Conservation (phyloP, 2,329 filamentous ascomycete genomes). For the Penicillium fuscoglaucum region DNA sequence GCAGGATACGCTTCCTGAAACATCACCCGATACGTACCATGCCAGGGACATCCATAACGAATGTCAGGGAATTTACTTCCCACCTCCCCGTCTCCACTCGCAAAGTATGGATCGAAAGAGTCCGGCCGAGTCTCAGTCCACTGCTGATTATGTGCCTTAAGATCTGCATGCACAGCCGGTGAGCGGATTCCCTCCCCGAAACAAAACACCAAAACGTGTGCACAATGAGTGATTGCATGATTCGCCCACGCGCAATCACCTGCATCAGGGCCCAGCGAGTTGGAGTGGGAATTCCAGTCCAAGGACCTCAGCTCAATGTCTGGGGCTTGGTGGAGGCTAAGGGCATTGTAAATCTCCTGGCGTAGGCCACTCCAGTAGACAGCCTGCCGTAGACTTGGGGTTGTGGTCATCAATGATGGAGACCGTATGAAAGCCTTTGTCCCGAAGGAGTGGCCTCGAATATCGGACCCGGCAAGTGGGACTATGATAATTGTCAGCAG, state of each 20-base stretch:
- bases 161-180: conserved; percentile 16
- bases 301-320: conserved; percentile 29
- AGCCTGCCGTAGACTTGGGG: conserved; percentile 31
- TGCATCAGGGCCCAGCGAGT: conserved; percentile 37
- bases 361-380: conserved; percentile 30
- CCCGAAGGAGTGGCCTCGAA: conserved; percentile 26
- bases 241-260: conserved; percentile 47
- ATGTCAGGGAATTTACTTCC: conserved; percentile 24
- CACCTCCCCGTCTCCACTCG: conserved; percentile 19
- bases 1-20: neutral
- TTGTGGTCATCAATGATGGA: conserved; percentile 24
- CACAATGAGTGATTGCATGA: conserved; percentile 38
- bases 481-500: conserved; percentile 18
- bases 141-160: conserved; percentile 19
- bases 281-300: conserved; percentile 34
- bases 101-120: conserved; percentile 28
- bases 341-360: conserved; percentile 38
- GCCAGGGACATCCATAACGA: conserved; percentile 26
- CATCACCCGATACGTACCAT: conserved; percentile 17
- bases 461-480: conserved; percentile 24
- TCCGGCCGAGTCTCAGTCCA: conserved; percentile 22
- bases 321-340: conserved; percentile 30
- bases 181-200: conserved; percentile 22
- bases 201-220: conserved; percentile 29
- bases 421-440: conserved; percentile 26